Conservation (phyloP, 441 rosid species). For the Adansonia rubrostipa region DNA sequence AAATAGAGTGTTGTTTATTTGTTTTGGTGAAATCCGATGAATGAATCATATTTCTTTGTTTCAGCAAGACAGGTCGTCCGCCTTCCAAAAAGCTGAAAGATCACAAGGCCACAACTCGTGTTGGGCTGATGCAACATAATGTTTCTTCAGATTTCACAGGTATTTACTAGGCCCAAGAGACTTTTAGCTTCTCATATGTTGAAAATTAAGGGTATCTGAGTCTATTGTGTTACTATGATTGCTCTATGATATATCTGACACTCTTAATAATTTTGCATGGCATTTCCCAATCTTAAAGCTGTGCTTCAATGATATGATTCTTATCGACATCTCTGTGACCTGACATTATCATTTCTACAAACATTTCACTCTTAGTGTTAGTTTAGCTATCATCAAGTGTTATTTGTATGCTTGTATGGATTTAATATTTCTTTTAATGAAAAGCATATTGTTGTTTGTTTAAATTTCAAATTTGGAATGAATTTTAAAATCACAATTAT, state of each 20-base stretch:
- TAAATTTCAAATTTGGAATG: background rate
- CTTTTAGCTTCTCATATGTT: background rate
- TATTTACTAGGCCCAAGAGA: constrained; percentile 29
- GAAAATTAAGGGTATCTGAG: background rate
- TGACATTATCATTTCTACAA: background rate
- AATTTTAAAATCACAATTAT: background rate
- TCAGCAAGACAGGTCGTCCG: constrained; percentile 91
- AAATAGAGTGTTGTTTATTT: background rate
- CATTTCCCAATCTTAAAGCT: background rate
- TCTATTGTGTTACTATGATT: constrained; percentile 7
- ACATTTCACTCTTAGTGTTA: constrained; percentile 10
- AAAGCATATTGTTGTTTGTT: background rate
- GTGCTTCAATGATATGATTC: background rate
- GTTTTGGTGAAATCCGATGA: constrained; percentile 10
- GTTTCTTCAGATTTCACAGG: constrained; percentile 70
- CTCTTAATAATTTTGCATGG: background rate
- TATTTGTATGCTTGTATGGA: background rate
- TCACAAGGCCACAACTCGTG: constrained; percentile 63
- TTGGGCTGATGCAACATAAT: constrained; percentile 48
- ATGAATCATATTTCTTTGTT: constrained; percentile 21
- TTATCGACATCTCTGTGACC: background rate
- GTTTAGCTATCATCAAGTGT: background rate
- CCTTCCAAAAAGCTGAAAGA: constrained; percentile 85
- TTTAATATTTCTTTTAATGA: background rate
- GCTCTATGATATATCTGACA: background rate